Evolutionary conservation across 2,329 filamentous ascomycete genomes (phyloP).

Genomic region (Pseudogymnoascus sp.): DNA sequence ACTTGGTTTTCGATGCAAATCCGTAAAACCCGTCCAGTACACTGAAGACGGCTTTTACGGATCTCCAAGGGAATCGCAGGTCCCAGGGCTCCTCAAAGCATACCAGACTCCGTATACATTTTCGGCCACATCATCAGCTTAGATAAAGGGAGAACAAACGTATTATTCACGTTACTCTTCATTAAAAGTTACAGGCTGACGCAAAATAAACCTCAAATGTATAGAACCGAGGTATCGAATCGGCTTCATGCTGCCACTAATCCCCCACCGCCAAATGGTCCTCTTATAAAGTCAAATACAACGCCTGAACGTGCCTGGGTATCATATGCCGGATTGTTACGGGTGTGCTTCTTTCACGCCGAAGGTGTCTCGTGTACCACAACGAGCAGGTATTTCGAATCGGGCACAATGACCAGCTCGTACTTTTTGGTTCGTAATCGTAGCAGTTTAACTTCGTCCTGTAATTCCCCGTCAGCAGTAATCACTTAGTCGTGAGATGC

Average conservation of each 20-base stretch:
- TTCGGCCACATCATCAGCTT: neutral
- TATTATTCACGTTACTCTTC: neutral
- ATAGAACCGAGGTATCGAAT: neutral
- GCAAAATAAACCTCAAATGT: neutral
- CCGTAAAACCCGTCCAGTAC: too few species aligned
- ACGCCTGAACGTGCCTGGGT: constrained; percentile 11
- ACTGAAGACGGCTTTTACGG: neutral
- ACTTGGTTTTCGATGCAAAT: neutral
- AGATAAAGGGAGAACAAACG: neutral
- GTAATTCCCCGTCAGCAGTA: constrained; percentile 4
- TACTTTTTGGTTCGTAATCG: constrained; percentile 75
- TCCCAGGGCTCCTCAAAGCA: neutral
- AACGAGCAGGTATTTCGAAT: constrained; percentile 68
- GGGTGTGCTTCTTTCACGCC: constrained; percentile 34
- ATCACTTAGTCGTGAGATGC: constrained; percentile 9
- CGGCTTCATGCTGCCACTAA: neutral
- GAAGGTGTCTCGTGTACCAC: constrained; percentile 75
- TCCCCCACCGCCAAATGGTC: neutral
- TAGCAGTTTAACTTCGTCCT: constrained; percentile 70
- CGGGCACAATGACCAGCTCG: constrained; percentile 75
- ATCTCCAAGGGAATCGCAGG: neutral
- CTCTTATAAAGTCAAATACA: constrained; percentile 6
- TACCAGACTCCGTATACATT: neutral
- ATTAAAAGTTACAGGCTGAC: neutral
- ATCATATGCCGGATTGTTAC: constrained; percentile 8